Base-by-base conservation (phyloP, 1,284 basidiomycete species). In the Ceratobasidium sp. region DNA sequence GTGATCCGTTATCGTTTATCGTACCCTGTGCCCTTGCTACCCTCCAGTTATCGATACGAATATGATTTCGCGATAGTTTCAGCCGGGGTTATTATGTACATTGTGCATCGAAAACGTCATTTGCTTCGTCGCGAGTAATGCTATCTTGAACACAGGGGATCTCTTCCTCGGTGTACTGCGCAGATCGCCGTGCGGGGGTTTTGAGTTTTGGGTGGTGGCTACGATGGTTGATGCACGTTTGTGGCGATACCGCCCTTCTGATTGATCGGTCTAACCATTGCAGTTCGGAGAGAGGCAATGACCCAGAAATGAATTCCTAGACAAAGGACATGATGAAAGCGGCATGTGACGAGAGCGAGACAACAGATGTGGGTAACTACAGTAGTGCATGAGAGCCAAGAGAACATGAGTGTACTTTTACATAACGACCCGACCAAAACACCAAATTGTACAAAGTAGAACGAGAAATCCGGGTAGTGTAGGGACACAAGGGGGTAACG, bases 371-470 rank as follows among this genome's bases (percentile, higher is more conserved):
- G 9, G 32, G 57, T 32, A 25, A 52, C 49, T 67, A 67, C 65
- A 67, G 34, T n/a, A 19, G 29, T 54, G 49, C 65, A 67, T 67
- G 65, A 32, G 32, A 61, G 43, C 54, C 65, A 40, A 54, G 11
- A 51, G 13, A 51, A 67, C 46, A 52, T 52, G 22, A 13, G 46
- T 9, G 65, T 67, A 67, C 46, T 67, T 62, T 67, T 67, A 67
- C 65, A 67, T 67, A 54, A 64, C 22, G 59, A 62, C 59, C 65
- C 65, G 65, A 67, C 22, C 34, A n/a, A 54, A 54, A 71, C 57
- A 71, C 57, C 56, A 43, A 71, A 59, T 22, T 71, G 69, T 71
- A 71, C 69, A 71, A 54, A 25, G 37, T 40, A 69, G 15, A 70
- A 54, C 17, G 54, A 56, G n/a, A 57, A 54, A 57, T 44, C 25